Conservation (phyloP, 345 rosid genomes). For the Psidium guajava region DNA sequence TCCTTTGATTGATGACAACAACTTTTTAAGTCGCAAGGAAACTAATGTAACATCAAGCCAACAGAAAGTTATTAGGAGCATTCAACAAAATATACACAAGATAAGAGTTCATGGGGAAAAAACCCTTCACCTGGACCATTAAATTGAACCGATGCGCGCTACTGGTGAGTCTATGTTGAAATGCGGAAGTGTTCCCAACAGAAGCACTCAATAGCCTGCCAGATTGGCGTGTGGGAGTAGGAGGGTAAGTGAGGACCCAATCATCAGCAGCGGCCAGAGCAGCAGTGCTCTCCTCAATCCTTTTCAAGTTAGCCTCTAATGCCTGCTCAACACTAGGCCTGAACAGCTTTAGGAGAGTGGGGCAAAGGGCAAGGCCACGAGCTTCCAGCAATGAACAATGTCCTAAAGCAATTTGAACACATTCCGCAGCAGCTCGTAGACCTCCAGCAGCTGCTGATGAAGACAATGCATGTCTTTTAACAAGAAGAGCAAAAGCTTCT, state of each 20-base stretch:
- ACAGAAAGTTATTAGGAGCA: neutral
- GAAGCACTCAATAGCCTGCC: constrained; percentile 43
- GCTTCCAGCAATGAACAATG: constrained; percentile 96
- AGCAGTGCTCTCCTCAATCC: constrained; percentile 98
- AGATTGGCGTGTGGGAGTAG: constrained; percentile 57
- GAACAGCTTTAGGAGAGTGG: constrained; percentile 77
- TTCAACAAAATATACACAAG: neutral
- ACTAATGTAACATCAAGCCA: neutral
- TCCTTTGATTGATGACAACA: neutral
- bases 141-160: constrained; percentile 97
- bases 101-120: neutral
- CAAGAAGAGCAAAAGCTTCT: constrained; percentile 84
- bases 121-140: constrained; percentile 88
- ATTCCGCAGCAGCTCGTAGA: constrained; percentile 97
- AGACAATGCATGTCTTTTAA: constrained; percentile 91
- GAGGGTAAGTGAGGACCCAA: constrained; percentile 78
- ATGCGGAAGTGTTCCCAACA: constrained; percentile 31
- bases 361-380: constrained; percentile 90
- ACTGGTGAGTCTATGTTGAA: constrained; percentile 83
- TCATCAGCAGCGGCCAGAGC: constrained; percentile 99
- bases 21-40: neutral
- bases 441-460: constrained; percentile 99
- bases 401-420: constrained; percentile 98
- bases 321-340: constrained; percentile 98
- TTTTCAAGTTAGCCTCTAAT: constrained; percentile 81